phyloP scores from a whole-genome alignment of 371 early-diverging fungal genomes.

The Mucor saturninus region DNA sequence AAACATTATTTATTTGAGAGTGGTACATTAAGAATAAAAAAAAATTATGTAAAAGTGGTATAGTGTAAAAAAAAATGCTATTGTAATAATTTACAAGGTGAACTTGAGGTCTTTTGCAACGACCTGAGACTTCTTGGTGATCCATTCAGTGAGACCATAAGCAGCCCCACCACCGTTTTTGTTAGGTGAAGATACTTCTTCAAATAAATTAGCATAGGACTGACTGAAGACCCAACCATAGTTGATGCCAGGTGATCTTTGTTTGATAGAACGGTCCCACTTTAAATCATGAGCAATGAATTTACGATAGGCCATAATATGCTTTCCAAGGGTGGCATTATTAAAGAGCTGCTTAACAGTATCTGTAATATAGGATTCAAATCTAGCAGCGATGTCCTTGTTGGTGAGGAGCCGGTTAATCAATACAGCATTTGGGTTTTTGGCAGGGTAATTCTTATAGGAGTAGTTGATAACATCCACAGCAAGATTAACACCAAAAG shows the following conservation, averaged over 20 bases:
- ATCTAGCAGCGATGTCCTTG: constrained; percentile 31
- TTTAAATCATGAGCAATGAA: constrained; percentile 54
- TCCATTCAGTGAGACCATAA: constrained; percentile 56
- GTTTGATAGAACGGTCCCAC: constrained; percentile 60
- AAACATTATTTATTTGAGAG: neutral
- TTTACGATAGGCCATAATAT: constrained; percentile 52
- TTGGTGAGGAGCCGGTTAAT: constrained; percentile 59
- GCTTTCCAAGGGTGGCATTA: constrained; percentile 50
- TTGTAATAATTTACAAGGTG: constrained; percentile 25
- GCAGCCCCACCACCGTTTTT: constrained; percentile 49
- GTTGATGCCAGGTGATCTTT: constrained; percentile 58
- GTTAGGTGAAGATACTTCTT: constrained; percentile 31
- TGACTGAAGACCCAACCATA: constrained; percentile 52
- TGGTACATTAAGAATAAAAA: neutral
- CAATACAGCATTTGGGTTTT: constrained; percentile 46
- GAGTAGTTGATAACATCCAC: constrained; percentile 36
- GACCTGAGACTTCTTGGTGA: constrained; percentile 25
- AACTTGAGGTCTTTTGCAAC: constrained; percentile 46
- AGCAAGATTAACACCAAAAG: constrained; percentile 57
- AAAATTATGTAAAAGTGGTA: neutral
- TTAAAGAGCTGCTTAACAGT: constrained; percentile 57
- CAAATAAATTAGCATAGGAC: constrained; percentile 42
- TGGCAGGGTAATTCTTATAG: constrained; percentile 42
- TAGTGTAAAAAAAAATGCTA: neutral
- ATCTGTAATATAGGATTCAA: constrained; percentile 53